These are phyloP conservation scores for Nepenthes mirabilis DNA, from an alignment of 148 eudicot species.

Conservation along the genomic window DNA sequence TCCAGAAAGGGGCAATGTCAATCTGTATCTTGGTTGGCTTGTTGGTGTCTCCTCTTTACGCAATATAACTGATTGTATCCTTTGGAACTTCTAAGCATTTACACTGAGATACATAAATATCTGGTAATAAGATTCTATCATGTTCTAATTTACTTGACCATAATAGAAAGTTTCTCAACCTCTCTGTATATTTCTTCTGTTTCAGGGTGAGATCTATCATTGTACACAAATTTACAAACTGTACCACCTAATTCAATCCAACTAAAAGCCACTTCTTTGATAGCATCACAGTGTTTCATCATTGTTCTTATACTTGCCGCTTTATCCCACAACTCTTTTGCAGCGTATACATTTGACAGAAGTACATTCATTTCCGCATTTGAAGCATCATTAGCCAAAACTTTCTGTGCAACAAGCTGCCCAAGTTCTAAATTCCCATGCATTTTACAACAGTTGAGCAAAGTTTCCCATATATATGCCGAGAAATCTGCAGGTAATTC, in stretches of 20 bases:
- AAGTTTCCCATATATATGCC: constrained; percentile 32
- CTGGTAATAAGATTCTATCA: too few relatives aligned
- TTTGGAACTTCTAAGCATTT: too few relatives aligned
- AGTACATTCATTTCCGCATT: constrained; percentile 29
- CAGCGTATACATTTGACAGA: constrained; percentile 35
- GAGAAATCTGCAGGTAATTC: constrained; percentile 25
- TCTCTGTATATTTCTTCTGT: constrained; percentile 26
- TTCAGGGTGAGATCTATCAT: constrained; percentile 29
- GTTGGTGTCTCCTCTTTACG: too few relatives aligned
- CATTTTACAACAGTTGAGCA: constrained; percentile 37
- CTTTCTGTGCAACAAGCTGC: constrained; percentile 20
- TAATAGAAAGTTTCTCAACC: constrained; percentile 27
- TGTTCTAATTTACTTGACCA: constrained; percentile 16
- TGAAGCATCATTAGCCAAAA: constrained; percentile 13
- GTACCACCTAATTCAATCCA: constrained; percentile 37
- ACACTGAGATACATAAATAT: too few relatives aligned
- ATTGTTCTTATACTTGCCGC: constrained; percentile 20
- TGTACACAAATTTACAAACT: constrained; percentile 24
- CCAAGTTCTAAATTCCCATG: constrained; percentile 33
- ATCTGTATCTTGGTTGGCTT: too few relatives aligned
- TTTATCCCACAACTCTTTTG: constrained; percentile 35
- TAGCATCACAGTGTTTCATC: constrained; percentile 18
- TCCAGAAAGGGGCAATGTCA: too few relatives aligned
- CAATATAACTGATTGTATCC: too few relatives aligned
- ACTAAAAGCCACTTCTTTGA: constrained; percentile 38